Evolutionary conservation across 2,329 filamentous ascomycete species (phyloP).

Genomic region (Aspergillus ustus): DNA sequence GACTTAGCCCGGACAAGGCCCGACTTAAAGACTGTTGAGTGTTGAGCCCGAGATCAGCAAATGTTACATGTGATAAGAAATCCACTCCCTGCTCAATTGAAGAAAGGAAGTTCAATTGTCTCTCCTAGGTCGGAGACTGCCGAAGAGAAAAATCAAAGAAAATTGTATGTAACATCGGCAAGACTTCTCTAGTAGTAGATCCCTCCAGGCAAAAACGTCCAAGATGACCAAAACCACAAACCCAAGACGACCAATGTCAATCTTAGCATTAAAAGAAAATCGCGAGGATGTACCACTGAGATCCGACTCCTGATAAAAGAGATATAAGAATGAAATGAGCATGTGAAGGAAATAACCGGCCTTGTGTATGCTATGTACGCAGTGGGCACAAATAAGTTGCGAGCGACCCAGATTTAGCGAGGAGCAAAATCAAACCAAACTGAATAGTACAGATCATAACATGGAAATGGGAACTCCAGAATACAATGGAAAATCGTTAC

Average conservation of each 20-base stretch:
- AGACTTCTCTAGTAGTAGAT: constrained; percentile 1
- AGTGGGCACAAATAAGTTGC: constrained; percentile 22
- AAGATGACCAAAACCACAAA: neutral
- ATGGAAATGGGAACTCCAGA: constrained; percentile 19
- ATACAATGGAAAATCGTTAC: constrained; percentile 26
- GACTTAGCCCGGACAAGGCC: no score
- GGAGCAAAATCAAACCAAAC: constrained; percentile 18
- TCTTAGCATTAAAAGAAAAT: constrained; percentile 4
- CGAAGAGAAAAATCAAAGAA: neutral
- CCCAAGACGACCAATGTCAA: neutral
- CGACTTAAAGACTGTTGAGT: neutral
- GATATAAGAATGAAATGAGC: constrained; percentile 19
- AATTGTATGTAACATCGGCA: neutral
- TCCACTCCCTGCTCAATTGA: neutral
- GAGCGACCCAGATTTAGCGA: constrained; percentile 16
- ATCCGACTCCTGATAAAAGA: constrained; percentile 17
- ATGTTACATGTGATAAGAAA: neutral
- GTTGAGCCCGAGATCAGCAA: neutral
- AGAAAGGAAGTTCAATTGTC: constrained; percentile 4
- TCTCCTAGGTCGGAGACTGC: neutral
- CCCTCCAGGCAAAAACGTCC: neutral
- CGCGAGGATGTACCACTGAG: constrained; percentile 11
- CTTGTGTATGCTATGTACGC: constrained; percentile 29
- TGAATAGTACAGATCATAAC: constrained; percentile 27
- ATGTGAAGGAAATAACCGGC: constrained; percentile 17